These are phyloP conservation scores for Fusarium buharicum DNA, from an alignment of 2,329 filamentous ascomycete species.

Conservation along the genomic window DNA sequence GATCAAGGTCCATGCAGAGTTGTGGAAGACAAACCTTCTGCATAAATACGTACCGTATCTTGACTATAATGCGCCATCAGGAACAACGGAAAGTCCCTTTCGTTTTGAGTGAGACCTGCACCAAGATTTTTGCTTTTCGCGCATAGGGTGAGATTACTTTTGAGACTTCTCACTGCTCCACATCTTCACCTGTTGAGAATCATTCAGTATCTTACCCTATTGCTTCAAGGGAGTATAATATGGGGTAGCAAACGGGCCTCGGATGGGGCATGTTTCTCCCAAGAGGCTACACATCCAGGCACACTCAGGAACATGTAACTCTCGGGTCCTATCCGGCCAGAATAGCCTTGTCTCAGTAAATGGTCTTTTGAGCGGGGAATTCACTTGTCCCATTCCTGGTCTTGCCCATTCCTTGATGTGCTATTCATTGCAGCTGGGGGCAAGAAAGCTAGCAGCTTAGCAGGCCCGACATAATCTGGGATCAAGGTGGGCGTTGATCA, in stretches of 20 bases:
- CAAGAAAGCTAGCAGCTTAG: constrained; percentile 30
- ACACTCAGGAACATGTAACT: constrained; percentile 33
- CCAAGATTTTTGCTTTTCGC: constrained; percentile 32
- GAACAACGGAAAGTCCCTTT: constrained; percentile 31
- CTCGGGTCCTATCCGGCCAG: constrained; percentile 40
- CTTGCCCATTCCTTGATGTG: constrained; percentile 38
- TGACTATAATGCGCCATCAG: constrained; percentile 24
- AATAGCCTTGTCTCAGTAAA: constrained; percentile 46
- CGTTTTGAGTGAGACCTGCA: constrained; percentile 41
- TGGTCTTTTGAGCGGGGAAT: constrained; percentile 43
- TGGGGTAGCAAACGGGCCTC: constrained; percentile 16
- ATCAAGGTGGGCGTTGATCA: constrained; percentile 10
- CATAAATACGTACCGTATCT: constrained; percentile 4
- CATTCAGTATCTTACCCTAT: constrained; percentile 9
- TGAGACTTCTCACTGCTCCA: constrained; percentile 19
- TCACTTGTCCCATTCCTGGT: constrained; percentile 42
- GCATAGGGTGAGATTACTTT: constrained; percentile 23
- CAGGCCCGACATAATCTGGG: constrained; percentile 20
- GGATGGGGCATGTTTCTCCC: constrained; percentile 31
- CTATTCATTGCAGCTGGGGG: constrained; percentile 40
- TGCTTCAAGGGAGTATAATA: constrained; percentile 27
- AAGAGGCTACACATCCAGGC: constrained; percentile 27
- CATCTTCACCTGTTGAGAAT: constrained; percentile 37
- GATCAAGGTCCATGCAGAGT: constrained; percentile 21
- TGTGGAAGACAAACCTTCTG: constrained; percentile 2